A percentile compares a stretch with the other conserved stretches of the same genome.
phyloP scores from a whole-genome alignment of 1,284 basidiomycete species.

The Fomitiporia mediterranea region DNA sequence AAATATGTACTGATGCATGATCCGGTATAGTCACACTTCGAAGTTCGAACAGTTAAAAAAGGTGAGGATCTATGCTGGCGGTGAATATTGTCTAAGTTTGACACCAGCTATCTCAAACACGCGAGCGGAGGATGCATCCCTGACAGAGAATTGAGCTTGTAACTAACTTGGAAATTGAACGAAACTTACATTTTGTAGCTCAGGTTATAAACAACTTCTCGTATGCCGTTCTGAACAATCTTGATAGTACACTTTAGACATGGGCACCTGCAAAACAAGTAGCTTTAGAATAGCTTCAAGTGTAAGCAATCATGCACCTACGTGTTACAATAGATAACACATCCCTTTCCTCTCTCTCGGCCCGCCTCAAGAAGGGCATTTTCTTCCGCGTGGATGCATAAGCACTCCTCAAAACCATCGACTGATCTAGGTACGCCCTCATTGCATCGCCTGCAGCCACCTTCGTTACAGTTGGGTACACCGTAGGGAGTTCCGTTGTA shows the following conservation, averaged over 20 bases:
- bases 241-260: conserved; percentile 96
- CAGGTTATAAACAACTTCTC: conserved; percentile 92
- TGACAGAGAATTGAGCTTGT: conserved; percentile 27
- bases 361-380: conserved; percentile 95
- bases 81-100: conserved; percentile 60
- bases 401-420: conserved; percentile 72
- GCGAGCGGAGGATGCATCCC: conserved; percentile 75
- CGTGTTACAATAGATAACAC: conserved; percentile 90
- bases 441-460: conserved; percentile 84
- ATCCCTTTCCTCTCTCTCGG: conserved; percentile 74
- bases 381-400: conserved; percentile 98
- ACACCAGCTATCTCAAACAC: conserved; percentile 80
- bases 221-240: conserved; percentile 93
- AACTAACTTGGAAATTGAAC: neutral
- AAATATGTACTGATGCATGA: no score
- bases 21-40: no score
- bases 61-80: conserved; percentile 29
- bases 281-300: neutral
- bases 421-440: conserved; percentile 41
- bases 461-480: conserved; percentile 83
- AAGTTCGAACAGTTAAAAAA: no score
- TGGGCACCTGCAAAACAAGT: conserved; percentile 67
- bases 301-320: conserved; percentile 31
- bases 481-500: conserved; percentile 98
- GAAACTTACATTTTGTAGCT: conserved; percentile 86